Evolutionary conservation across 371 early-diverging fungal genomes (phyloP).

Genomic region (Encephalitozoon cuniculi): DNA sequence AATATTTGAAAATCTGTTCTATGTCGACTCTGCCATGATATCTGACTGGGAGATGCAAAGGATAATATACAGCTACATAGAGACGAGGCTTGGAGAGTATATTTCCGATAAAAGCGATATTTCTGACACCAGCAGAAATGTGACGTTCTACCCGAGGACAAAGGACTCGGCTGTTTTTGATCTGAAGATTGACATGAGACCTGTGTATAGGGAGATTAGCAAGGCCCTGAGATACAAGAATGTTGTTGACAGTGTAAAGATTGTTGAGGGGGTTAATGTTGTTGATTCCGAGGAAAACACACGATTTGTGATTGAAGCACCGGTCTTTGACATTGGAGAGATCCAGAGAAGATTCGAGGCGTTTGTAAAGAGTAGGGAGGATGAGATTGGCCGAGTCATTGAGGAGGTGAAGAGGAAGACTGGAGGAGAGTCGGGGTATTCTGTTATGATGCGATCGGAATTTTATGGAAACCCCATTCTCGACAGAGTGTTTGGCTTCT

Average conservation of each 20-base stretch:
- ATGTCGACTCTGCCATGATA: neutral
- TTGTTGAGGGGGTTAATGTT: neutral
- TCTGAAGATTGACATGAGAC: neutral
- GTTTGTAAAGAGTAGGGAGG: neutral
- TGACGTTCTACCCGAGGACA: neutral
- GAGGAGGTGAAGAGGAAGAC: neutral
- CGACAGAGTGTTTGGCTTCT: neutral
- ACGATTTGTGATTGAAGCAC: neutral
- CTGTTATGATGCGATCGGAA: neutral
- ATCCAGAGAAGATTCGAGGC: neutral
- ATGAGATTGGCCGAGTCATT: neutral
- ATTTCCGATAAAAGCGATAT: neutral
- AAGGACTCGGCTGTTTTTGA: neutral
- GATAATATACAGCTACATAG: neutral
- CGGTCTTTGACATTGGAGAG: neutral
- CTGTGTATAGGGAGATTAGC: neutral
- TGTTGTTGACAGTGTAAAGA: neutral
- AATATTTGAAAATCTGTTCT: neutral
- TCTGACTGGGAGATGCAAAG: neutral
- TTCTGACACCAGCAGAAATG: neutral
- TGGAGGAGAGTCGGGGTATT: neutral
- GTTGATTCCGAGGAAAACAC: neutral
- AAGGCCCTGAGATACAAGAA: neutral
- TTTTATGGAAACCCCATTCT: neutral
- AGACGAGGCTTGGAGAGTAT: neutral